A percentile compares a stretch with the other conserved stretches of the same genome.
Evolutionary conservation across 2,329 filamentous ascomycete genomes (phyloP).

Genomic region (Zalaria obscura): DNA sequence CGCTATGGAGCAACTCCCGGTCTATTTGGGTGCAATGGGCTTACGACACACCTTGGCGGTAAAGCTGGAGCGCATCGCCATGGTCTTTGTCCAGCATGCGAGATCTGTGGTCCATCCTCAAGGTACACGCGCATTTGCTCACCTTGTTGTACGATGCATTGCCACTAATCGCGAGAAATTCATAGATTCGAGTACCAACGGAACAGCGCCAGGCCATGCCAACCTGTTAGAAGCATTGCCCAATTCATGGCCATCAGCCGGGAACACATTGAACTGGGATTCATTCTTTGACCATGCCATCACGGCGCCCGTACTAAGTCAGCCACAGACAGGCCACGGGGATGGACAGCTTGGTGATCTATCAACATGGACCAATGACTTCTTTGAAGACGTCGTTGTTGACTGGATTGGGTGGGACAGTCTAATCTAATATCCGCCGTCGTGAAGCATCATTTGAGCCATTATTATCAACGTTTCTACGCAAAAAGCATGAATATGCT

Average conservation of each 20-base stretch:
- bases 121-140: neutral
- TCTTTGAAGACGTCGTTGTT: conserved; percentile 1
- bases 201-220: neutral
- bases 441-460: too few species aligned
- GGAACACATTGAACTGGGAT: conserved; percentile 1
- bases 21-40: conserved; percentile 8
- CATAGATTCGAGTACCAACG: neutral
- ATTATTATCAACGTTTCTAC: too few species aligned
- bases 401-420: conserved; percentile 4
- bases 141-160: neutral
- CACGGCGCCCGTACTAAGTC: neutral
- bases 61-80: conserved; percentile 8
- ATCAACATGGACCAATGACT: conserved; percentile 1
- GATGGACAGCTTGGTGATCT: neutral
- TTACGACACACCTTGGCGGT: conserved; percentile 7
- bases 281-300: conserved; percentile 1
- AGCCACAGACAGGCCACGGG: neutral
- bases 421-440: neutral
- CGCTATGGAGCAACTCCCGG: conserved; percentile 10
- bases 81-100: conserved; percentile 7
- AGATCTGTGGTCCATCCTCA: conserved; percentile 3
- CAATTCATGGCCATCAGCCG: neutral
- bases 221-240: neutral
- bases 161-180: neutral
- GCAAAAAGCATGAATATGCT: too few species aligned